Conservation (phyloP, 75 land plant species). For the Cupressus sempervirens region DNA sequence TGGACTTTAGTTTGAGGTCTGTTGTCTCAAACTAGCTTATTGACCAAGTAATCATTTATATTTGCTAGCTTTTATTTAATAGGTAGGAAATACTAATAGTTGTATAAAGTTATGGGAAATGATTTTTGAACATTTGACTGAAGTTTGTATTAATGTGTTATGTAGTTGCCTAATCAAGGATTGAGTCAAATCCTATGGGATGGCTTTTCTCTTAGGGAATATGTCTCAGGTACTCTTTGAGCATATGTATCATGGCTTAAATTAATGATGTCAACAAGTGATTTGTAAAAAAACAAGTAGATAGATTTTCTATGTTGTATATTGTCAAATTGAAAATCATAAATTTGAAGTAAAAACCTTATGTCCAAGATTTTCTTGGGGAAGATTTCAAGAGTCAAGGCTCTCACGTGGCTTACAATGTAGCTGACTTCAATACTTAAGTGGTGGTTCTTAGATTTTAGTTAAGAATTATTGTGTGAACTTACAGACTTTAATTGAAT, state of each 20-base stretch:
- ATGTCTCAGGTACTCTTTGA: slow-evolving; percentile 83
- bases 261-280: background rate
- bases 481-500: background rate
- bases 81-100: background rate
- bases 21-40: slow-evolving; percentile 73
- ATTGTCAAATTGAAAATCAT: background rate
- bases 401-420: slow-evolving; percentile 90
- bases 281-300: background rate
- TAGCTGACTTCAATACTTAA: slow-evolving; percentile 84
- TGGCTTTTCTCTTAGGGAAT: slow-evolving; percentile 88
- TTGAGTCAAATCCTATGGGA: slow-evolving; percentile 82
- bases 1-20: slow-evolving; percentile 87
- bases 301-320: background rate
- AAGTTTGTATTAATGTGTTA: background rate
- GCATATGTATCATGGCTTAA: background rate
- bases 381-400: slow-evolving; percentile 99
- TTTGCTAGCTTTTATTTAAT: background rate
- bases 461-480: background rate
- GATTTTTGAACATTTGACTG: background rate
- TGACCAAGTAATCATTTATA: slow-evolving; percentile 50
- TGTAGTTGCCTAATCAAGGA: slow-evolving; percentile 74
- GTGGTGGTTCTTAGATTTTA: slow-evolving; percentile 20
- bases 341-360: background rate
- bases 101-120: background rate
- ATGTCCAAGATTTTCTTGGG: slow-evolving; percentile 76